phyloP scores from a whole-genome alignment of 31 red algal genomes.

The Odonthalia washingtoniensis region DNA sequence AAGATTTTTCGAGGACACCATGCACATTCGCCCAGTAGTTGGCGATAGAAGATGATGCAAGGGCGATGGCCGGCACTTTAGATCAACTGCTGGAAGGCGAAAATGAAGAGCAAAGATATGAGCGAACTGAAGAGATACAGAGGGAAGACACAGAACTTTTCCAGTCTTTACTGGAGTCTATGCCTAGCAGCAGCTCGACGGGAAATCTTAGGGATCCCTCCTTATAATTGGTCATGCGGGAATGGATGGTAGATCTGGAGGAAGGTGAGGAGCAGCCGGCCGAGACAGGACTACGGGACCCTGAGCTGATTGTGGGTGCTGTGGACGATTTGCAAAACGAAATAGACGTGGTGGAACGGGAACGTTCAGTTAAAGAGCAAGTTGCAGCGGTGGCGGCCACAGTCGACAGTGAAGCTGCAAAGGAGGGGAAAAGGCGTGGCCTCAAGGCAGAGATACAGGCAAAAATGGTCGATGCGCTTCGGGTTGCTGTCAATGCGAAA shows the following conservation, averaged over 20 bases:
- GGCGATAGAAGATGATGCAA: background rate
- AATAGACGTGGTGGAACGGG: background rate
- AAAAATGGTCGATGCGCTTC: conserved; percentile 33
- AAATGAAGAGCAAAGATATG: background rate
- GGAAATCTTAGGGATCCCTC: background rate
- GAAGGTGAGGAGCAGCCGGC: background rate
- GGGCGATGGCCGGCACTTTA: background rate
- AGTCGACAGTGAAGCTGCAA: background rate
- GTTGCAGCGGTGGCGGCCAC: background rate
- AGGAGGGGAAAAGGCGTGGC: no score
- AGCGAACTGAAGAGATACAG: background rate
- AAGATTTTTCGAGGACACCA: background rate
- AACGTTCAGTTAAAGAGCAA: background rate
- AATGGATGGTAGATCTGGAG: background rate
- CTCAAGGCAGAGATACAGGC: no score
- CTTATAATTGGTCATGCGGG: background rate
- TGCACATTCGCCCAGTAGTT: background rate
- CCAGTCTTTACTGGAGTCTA: background rate
- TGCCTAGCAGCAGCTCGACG: background rate
- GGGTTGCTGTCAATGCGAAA: conserved; percentile 13
- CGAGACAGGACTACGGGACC: background rate
- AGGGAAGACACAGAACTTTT: background rate
- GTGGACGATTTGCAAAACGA: background rate
- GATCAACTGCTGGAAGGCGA: background rate
- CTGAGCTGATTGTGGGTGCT: background rate